These are phyloP conservation scores for Fusarium goolgardi DNA, from an alignment of 2,329 filamentous ascomycete species.

Conservation along the genomic window DNA sequence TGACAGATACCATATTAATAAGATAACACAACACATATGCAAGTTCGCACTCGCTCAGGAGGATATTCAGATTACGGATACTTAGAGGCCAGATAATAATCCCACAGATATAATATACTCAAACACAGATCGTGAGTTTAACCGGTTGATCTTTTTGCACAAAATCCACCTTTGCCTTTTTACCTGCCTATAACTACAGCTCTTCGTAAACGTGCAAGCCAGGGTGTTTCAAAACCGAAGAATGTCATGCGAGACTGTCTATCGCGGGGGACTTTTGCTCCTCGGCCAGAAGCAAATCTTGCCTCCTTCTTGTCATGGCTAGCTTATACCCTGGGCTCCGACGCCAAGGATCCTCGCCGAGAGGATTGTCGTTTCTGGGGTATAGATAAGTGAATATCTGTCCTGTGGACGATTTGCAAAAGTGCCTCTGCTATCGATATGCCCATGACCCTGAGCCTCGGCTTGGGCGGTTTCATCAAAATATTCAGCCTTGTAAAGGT, in stretches of 20 bases:
- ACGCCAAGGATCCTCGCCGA: slow-evolving; percentile 14
- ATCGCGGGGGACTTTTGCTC: slow-evolving; percentile 24
- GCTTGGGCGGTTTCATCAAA: neutral
- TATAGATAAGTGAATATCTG: slow-evolving; percentile 14
- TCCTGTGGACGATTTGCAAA: slow-evolving; percentile 2
- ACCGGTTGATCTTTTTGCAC: neutral
- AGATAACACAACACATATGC: neutral
- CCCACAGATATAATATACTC: neutral
- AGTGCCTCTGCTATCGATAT: neutral
- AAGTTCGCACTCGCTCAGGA: neutral
- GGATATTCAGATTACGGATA: neutral
- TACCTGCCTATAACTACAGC: neutral
- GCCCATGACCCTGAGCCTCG: neutral
- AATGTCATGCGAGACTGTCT: slow-evolving; percentile 11
- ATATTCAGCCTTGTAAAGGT: slow-evolving; percentile 4
- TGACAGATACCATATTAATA: neutral
- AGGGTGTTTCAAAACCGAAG: neutral
- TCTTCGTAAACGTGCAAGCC: neutral
- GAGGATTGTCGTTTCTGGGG: neutral
- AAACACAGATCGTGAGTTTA: neutral
- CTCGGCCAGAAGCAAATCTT: slow-evolving; percentile 9
- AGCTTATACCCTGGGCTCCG: slow-evolving; percentile 16
- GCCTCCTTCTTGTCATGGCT: slow-evolving; percentile 31
- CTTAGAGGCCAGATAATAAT: neutral
- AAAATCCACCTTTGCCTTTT: neutral